Percentiles rank a stretch among this genome's conserved stretches.
phyloP scores from a whole-genome alignment of 495 filamentous ascomycete genomes.

The Clavariopsis aquatica region DNA sequence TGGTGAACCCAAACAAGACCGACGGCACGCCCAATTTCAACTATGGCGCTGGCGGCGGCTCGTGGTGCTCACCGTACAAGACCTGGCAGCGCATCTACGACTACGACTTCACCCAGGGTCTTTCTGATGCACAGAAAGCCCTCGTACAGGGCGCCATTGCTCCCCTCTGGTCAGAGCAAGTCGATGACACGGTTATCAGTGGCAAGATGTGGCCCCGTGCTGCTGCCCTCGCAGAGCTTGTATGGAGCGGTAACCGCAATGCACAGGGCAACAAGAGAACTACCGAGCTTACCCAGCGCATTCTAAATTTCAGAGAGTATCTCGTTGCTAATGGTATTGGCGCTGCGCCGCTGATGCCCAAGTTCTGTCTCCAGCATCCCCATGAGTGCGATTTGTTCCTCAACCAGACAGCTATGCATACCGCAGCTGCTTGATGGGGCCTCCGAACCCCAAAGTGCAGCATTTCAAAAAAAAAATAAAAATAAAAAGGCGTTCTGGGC shows the following conservation, averaged over 20 bases:
- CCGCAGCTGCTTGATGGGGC: neutral
- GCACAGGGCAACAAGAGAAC: conserved; percentile 52
- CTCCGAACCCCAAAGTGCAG: too few relatives aligned
- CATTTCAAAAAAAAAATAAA: too few relatives aligned
- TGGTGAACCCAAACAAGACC: conserved; percentile 47
- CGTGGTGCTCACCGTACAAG: conserved; percentile 62
- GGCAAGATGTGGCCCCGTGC: conserved; percentile 58
- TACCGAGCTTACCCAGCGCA: conserved; percentile 55
- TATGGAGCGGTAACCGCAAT: conserved; percentile 59
- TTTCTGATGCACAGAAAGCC: conserved; percentile 49
- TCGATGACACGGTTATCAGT: conserved; percentile 55
- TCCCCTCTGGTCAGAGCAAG: conserved; percentile 58
- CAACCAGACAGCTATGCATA: conserved; percentile 50
- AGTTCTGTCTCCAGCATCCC: conserved; percentile 59
- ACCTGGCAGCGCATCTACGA: conserved; percentile 64
- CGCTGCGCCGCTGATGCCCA: conserved; percentile 53
- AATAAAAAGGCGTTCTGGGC: too few relatives aligned
- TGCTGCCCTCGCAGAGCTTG: conserved; percentile 56
- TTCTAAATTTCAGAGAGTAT: conserved; percentile 61
- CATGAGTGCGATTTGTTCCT: conserved; percentile 58
- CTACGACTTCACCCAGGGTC: conserved; percentile 57
- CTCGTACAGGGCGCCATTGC: conserved; percentile 55
- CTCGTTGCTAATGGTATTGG: conserved; percentile 56
- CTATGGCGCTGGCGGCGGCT: conserved; percentile 56
- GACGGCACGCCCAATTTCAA: conserved; percentile 54